A percentile compares a stretch with the other conserved stretches of the same genome.
Conservation (phyloP, 805 yeast genomes). For the Barnettozyma pratensis region DNA sequence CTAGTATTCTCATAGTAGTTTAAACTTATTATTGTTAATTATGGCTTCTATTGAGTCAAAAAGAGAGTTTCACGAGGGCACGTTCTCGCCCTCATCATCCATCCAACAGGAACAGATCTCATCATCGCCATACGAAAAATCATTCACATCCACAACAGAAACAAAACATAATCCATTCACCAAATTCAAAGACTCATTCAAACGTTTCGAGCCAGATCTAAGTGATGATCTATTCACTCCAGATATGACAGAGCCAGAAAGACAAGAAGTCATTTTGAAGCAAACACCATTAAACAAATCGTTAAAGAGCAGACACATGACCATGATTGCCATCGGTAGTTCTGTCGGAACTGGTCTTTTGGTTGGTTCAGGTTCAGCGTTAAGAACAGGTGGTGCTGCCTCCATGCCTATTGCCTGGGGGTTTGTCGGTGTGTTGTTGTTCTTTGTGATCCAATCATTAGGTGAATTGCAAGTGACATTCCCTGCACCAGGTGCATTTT, state of each 20-base stretch:
- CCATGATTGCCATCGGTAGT: slow-evolving; percentile 66
- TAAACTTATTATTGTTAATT: too few relatives aligned
- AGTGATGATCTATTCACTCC: slow-evolving; percentile 33
- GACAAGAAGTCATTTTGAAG: slow-evolving; percentile 40
- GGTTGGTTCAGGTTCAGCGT: slow-evolving; percentile 58
- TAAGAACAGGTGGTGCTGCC: slow-evolving; percentile 60
- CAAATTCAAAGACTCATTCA: slow-evolving; percentile 18
- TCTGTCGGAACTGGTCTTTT: slow-evolving; percentile 67
- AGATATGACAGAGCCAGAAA: slow-evolving; percentile 35
- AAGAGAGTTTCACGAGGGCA: neutral
- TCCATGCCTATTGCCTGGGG: slow-evolving; percentile 52
- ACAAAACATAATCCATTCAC: neutral
- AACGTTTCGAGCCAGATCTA: slow-evolving; percentile 31
- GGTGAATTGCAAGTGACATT: slow-evolving; percentile 58
- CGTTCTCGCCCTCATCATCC: slow-evolving; percentile 1
- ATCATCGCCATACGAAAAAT: slow-evolving; percentile 2
- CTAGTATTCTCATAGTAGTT: too few relatives aligned
- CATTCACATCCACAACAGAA: neutral
- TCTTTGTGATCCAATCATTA: slow-evolving; percentile 53
- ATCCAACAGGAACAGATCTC: neutral
- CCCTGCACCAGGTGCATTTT: slow-evolving; percentile 62
- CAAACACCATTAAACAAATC: slow-evolving; percentile 53
- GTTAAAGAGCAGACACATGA: slow-evolving; percentile 53
- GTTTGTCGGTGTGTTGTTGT: slow-evolving; percentile 51
- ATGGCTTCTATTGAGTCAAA: neutral